Evolutionary conservation across 176 grass and related monocot genomes (phyloP), one percentile per base, ranked within the genome.

Genomic region (Carex parvula): DNA sequence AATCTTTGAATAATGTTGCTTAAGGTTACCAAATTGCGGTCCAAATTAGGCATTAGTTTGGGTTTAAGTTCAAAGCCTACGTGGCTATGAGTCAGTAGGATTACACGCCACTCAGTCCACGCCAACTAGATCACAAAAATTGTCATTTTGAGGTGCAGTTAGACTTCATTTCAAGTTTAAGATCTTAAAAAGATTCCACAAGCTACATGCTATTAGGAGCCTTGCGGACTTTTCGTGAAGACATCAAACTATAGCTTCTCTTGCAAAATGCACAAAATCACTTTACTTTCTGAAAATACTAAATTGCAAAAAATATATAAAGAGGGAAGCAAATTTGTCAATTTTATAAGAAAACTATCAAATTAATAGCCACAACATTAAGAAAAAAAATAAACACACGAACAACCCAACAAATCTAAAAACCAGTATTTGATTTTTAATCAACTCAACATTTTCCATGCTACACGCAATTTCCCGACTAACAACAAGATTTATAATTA

Each of bases 1-100:
- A 97, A 93, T 97, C 81, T 97, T 91, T 90, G 89, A 90, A 93
- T 85, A 42, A 79, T 29, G 2, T 91, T 88, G 81, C 94, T 90
- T 97, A 29, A 83, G 74, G 91, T 59, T 79, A 88, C 68, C 83
- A 70, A 95, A 92, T 74, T 81, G 86, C 11, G 16, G 67, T 63
- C 80, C 87, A 83, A 84, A 82, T 13, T 75, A 78, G 22, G n/a
- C 46, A 56, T 37, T 9, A 22, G 21, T 37, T 84, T 24, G 58
- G 29, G 24, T 35, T 81, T 14, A 58, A 48, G 26, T 72, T 55
- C 24, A 53, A n/a, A 50, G 42, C 84, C 72, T 46, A 83, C 65
- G 80, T 66, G 32, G 46, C 17, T 12, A 26, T 74, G 37, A 32
- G 21, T 73, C 52, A 76, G 16, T 69, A 84, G 16, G 52, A 66